Percentiles rank a stretch among this genome's conserved stretches.
Conservation (phyloP, 2,329 filamentous ascomycete genomes). For the Cordyceps cateniannulata region DNA sequence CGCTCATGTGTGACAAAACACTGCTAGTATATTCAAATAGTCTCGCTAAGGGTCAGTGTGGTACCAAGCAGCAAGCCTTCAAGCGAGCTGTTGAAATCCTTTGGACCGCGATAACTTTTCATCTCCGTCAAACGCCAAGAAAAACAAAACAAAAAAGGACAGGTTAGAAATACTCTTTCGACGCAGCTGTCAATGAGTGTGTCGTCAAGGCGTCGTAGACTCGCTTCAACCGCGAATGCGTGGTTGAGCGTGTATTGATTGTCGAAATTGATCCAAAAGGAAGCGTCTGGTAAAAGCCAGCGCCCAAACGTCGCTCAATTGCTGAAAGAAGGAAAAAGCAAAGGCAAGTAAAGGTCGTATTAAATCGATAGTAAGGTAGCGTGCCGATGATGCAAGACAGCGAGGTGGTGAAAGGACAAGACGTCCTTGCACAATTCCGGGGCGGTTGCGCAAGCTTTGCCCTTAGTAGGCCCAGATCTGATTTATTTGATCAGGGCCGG, state of each 20-base stretch:
- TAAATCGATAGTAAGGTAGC: neutral
- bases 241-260: neutral
- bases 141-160: neutral
- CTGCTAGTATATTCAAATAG: conserved; percentile 16
- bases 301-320: neutral
- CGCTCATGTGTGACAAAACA: conserved; percentile 15
- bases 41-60: conserved; percentile 15
- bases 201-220: neutral
- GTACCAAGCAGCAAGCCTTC: conserved; percentile 5
- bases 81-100: conserved; percentile 2
- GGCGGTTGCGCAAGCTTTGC: neutral
- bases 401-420: neutral
- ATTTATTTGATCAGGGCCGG: neutral
- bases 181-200: conserved; percentile 5
- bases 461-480: neutral
- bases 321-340: neutral
- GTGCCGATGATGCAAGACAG: conserved; percentile 1
- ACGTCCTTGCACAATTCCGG: neutral
- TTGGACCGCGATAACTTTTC: conserved; percentile 13
- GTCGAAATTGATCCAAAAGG: neutral
- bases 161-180: neutral
- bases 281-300: neutral
- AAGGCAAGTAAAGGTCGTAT: neutral
- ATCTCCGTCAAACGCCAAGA: conserved; percentile 12
- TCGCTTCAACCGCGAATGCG: neutral